phyloP scores from a whole-genome alignment of 2,329 filamentous ascomycete genomes.

The Ophiostoma himal-ulmi region DNA sequence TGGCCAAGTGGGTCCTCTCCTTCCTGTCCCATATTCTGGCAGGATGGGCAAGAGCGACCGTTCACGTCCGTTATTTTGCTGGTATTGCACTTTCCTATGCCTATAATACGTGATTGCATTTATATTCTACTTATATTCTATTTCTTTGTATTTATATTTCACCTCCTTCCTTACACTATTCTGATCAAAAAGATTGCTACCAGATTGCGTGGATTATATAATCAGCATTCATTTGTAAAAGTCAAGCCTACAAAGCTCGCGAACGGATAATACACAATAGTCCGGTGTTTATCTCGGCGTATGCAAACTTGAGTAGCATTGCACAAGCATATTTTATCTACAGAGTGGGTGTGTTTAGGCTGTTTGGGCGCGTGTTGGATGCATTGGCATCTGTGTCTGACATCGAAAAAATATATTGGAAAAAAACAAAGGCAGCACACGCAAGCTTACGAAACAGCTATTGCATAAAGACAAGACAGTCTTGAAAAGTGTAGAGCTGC shows the following conservation, averaged over 20 bases:
- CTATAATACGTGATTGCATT: neutral
- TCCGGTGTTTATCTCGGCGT: neutral
- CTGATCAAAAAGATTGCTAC: neutral
- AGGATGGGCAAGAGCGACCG: neutral
- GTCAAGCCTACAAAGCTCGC: too few species aligned
- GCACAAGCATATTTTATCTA: neutral
- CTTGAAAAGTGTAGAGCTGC: neutral
- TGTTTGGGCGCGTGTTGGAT: conserved; percentile 6
- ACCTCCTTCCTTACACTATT: neutral
- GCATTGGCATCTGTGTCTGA: neutral
- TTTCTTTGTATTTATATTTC: neutral
- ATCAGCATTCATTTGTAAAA: neutral
- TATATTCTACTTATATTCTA: neutral
- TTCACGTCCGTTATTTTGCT: neutral
- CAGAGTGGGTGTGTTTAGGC: neutral
- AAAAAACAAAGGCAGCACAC: neutral
- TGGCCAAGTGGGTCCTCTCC: neutral
- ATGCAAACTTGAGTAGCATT: neutral
- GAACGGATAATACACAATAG: neutral
- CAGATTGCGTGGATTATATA: neutral
- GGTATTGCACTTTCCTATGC: neutral
- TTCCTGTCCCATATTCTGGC: neutral
- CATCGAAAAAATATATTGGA: neutral
- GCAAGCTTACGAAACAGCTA: neutral
- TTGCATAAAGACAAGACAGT: neutral